phyloP scores from a whole-genome alignment of 495 filamentous ascomycete genomes.

The Daldinia grandis region DNA sequence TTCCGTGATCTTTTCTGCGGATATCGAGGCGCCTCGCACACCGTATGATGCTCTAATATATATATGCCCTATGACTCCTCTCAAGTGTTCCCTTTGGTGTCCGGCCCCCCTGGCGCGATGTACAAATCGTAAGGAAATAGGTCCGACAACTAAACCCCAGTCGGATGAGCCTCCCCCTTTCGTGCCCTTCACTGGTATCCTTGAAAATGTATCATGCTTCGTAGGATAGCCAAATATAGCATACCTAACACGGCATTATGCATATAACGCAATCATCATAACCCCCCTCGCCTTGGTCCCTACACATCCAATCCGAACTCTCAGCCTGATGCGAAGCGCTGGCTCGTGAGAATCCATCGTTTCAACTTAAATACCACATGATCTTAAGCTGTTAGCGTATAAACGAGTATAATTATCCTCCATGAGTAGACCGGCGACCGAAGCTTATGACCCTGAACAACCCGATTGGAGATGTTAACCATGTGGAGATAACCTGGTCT shows the following conservation, averaged over 20 bases:
- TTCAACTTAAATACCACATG: slow-evolving; percentile 13
- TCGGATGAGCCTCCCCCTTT: slow-evolving; percentile 13
- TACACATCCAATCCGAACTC: slow-evolving; percentile 17
- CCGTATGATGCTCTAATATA: slow-evolving; percentile 40
- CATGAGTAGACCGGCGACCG: slow-evolving; percentile 10
- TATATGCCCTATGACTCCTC: slow-evolving; percentile 39
- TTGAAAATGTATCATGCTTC: slow-evolving; percentile 18
- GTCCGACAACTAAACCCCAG: slow-evolving; percentile 16
- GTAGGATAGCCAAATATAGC: slow-evolving; percentile 31
- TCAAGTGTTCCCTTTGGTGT: slow-evolving; percentile 23
- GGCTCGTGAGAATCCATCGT: slow-evolving; percentile 9
- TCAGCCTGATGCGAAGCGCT: slow-evolving; percentile 6
- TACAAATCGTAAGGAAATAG: slow-evolving; percentile 33
- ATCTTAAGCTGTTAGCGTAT: neutral
- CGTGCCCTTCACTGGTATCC: slow-evolving; percentile 16
- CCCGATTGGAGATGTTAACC: slow-evolving; percentile 27
- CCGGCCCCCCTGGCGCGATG: slow-evolving; percentile 11
- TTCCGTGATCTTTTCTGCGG: slow-evolving; percentile 31
- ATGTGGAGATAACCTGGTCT: slow-evolving; percentile 33
- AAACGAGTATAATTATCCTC: slow-evolving; percentile 9
- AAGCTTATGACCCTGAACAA: slow-evolving; percentile 9
- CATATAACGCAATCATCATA: slow-evolving; percentile 17
- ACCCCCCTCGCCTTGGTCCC: slow-evolving; percentile 7
- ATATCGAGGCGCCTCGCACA: slow-evolving; percentile 32
- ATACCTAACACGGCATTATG: slow-evolving; percentile 20